Percentiles rank a stretch among this genome's conserved stretches.
phyloP scores from a whole-genome alignment of 257 asterid species.

The Linaria vulgaris region DNA sequence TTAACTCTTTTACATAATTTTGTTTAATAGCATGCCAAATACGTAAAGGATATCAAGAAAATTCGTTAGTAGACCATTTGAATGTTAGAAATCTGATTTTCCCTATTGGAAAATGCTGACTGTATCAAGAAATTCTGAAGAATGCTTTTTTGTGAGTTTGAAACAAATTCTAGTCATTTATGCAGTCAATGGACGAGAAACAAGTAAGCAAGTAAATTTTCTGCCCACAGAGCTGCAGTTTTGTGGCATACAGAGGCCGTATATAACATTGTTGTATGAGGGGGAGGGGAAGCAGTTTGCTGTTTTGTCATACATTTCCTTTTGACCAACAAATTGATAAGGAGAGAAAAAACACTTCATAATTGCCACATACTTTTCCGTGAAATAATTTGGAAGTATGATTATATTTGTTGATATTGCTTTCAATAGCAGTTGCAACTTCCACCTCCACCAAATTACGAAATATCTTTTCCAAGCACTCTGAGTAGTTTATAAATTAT shows the following conservation, averaged over 20 bases:
- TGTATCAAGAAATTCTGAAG: background rate
- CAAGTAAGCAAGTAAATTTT: background rate
- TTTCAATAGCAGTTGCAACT: background rate
- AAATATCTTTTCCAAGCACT: too few relatives aligned
- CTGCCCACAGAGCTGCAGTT: background rate
- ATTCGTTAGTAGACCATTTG: too few relatives aligned
- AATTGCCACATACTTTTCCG: background rate
- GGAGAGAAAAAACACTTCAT: slow-evolving; percentile 10
- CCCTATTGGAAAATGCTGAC: too few relatives aligned
- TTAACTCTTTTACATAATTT: slow-evolving; percentile 10
- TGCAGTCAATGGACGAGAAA: too few relatives aligned
- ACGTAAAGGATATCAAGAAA: too few relatives aligned
- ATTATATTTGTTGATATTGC: background rate
- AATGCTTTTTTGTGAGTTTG: background rate
- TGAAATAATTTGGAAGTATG: background rate
- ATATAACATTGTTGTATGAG: too few relatives aligned
- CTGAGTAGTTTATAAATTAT: too few relatives aligned
- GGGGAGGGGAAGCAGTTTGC: too few relatives aligned
- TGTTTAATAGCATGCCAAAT: background rate
- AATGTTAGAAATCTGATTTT: too few relatives aligned
- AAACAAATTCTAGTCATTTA: too few relatives aligned
- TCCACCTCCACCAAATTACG: background rate
- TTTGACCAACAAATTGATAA: background rate
- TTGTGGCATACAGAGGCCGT: too few relatives aligned
- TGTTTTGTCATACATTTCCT: too few relatives aligned